These are phyloP conservation scores for Cutaneotrichosporon daszewskae DNA, from an alignment of 1,284 basidiomycete species.

Conservation along the genomic window DNA sequence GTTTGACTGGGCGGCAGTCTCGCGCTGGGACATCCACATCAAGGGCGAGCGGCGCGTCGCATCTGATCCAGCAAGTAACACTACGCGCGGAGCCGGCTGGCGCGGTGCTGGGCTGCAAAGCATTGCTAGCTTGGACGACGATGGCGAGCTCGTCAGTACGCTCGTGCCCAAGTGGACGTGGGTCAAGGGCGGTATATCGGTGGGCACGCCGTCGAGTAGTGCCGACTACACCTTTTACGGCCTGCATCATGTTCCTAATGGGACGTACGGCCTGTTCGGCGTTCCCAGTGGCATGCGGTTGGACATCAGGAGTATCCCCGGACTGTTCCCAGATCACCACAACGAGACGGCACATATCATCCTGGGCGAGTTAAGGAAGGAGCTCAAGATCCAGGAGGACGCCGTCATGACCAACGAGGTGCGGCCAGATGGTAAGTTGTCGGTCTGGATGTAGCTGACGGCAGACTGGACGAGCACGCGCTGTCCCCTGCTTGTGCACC, in stretches of 20 bases:
- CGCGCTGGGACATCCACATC: conserved; percentile 38
- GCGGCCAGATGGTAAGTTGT: conserved; percentile 31
- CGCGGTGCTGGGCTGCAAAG: no score
- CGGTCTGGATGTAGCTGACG: not conserved
- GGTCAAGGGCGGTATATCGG: not conserved
- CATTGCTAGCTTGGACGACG: no score
- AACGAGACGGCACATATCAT: conserved; percentile 62
- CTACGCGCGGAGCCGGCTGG: no score
- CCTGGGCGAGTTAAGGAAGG: conserved; percentile 57
- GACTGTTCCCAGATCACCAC: conserved; percentile 45
- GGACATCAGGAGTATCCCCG: conserved; percentile 60
- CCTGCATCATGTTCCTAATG: conserved; percentile 68
- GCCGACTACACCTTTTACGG: conserved; percentile 51
- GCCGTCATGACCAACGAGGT: conserved; percentile 29
- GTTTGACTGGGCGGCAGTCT: conserved; percentile 34
- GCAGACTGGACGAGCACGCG: conserved; percentile 14
- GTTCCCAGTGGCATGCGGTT: conserved; percentile 53
- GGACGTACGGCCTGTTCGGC: conserved; percentile 69
- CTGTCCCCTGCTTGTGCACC: conserved; percentile 40
- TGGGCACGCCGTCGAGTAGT: conserved; percentile 7
- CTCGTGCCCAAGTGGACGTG: conserved; percentile 3
- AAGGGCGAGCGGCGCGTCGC: conserved; percentile 25
- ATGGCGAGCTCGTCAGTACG: not conserved
- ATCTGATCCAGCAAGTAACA: not conserved
- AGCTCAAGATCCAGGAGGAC: conserved; percentile 29